phyloP scores from a whole-genome alignment of 1,284 basidiomycete species.

The Ustilago lituana region DNA sequence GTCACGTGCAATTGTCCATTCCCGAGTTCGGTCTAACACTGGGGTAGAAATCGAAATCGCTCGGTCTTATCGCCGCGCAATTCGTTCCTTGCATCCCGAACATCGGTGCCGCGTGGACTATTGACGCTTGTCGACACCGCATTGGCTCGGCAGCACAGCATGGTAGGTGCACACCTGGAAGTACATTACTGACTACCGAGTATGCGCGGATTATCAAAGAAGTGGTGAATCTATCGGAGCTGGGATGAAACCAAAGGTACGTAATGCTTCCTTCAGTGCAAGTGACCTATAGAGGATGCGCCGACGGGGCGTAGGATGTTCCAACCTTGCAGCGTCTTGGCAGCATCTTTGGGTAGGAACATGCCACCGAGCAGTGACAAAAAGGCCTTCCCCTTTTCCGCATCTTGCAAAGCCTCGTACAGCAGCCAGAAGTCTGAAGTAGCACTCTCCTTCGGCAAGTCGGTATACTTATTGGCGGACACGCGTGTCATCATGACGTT shows the following conservation, averaged over 20 bases:
- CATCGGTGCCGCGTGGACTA: no score
- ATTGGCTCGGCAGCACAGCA: no score
- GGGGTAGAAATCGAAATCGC: neutral
- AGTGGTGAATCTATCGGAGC: no score
- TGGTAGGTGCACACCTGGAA: no score
- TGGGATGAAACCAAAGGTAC: no score
- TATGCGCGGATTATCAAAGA: no score
- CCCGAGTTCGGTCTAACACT: constrained; percentile 1
- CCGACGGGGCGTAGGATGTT: neutral
- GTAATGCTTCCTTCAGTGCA: no score
- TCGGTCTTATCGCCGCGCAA: no score
- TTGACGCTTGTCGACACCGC: no score
- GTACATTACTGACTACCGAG: no score
- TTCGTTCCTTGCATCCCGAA: no score
- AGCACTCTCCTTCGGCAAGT: neutral
- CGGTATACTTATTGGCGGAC: neutral
- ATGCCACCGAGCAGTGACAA: constrained; percentile 9
- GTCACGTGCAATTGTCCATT: constrained; percentile 17
- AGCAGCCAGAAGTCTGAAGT: constrained; percentile 3
- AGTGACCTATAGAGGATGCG: no score
- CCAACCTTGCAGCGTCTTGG: neutral
- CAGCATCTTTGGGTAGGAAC: constrained; percentile 4
- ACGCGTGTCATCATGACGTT: constrained; percentile 3
- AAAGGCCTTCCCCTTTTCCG: rapidly evolving
- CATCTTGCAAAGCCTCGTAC: neutral